A percentile compares a stretch with the other conserved stretches of the same genome.
Evolutionary conservation across 495 filamentous ascomycete genomes (phyloP).

Genomic region (Polyplosphaeria fusca): DNA sequence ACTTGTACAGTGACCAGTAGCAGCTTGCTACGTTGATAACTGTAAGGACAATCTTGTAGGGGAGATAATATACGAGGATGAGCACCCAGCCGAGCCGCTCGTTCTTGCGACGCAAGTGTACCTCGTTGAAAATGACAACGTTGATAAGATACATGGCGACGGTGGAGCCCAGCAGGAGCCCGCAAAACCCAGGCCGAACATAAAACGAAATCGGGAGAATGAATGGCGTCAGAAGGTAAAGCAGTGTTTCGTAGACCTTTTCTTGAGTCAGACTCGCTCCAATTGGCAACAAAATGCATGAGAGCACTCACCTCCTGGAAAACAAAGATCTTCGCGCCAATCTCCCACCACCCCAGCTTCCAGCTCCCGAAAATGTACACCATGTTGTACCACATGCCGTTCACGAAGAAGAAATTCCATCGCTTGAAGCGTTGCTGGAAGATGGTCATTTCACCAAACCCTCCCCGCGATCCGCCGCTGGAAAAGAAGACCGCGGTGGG

Average conservation of each 20-base stretch:
- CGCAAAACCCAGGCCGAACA: constrained; percentile 42
- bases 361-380: constrained; percentile 48
- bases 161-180: constrained; percentile 37
- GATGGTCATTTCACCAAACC: constrained; percentile 53
- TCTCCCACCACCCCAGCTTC: constrained; percentile 51
- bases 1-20: constrained; percentile 47
- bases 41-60: constrained; percentile 45
- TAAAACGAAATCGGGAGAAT: constrained; percentile 48
- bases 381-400: constrained; percentile 49
- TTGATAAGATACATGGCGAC: constrained; percentile 45
- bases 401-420: constrained; percentile 55
- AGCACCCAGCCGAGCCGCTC: constrained; percentile 37
- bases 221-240: constrained; percentile 49
- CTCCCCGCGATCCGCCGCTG: constrained; percentile 43
- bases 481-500: constrained; percentile 45
- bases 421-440: constrained; percentile 50
- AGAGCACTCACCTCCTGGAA: constrained; percentile 22
- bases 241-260: constrained; percentile 48
- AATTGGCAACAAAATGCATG: background rate
- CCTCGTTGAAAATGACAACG: constrained; percentile 47
- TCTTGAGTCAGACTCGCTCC: background rate
- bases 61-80: constrained; percentile 42
- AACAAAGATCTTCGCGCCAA: constrained; percentile 47
- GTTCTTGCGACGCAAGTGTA: constrained; percentile 45
- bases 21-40: constrained; percentile 46